Evolutionary conservation across 176 grass and related monocot species (phyloP).

Genomic region (Oryza australiensis): DNA sequence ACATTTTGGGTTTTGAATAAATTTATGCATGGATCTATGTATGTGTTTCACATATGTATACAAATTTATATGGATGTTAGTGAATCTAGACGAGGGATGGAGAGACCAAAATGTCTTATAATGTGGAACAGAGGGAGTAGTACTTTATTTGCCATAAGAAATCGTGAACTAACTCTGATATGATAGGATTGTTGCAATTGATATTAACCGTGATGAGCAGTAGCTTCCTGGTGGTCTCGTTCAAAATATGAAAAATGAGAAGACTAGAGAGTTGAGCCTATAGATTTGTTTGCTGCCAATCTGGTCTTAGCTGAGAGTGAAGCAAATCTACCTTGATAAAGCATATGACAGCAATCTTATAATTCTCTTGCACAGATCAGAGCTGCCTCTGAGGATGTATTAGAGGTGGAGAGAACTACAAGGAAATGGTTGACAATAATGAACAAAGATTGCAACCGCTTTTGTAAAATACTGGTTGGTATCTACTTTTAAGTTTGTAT

Average conservation of each 20-base stretch:
- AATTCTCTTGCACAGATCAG: slow-evolving; percentile 55
- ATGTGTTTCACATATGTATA: no score
- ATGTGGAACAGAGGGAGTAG: no score
- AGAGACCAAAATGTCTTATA: no score
- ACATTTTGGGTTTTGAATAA: no score
- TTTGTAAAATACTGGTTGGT: slow-evolving; percentile 97
- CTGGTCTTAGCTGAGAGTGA: slow-evolving; percentile 12
- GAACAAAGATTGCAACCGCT: slow-evolving; percentile 95
- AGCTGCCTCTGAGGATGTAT: slow-evolving; percentile 67
- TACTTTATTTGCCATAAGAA: not conserved
- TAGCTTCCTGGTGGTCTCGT: slow-evolving; percentile 19
- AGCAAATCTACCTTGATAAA: not conserved
- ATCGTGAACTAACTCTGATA: slow-evolving; percentile 5
- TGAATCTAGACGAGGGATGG: no score
- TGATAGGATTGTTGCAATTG: slow-evolving; percentile 6
- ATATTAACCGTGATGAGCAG: not conserved
- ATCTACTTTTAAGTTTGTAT: slow-evolving; percentile 16
- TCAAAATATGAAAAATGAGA: not conserved
- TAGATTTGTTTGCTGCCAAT: slow-evolving; percentile 24
- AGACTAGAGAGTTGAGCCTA: not conserved
- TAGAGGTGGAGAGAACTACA: slow-evolving; percentile 74
- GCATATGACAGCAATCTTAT: slow-evolving; percentile 31
- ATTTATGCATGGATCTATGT: no score
- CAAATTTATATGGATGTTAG: no score
- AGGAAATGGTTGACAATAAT: slow-evolving; percentile 79